Conservation (phyloP, 2,329 filamentous ascomycete species). For the Colletotrichum graminicola region DNA sequence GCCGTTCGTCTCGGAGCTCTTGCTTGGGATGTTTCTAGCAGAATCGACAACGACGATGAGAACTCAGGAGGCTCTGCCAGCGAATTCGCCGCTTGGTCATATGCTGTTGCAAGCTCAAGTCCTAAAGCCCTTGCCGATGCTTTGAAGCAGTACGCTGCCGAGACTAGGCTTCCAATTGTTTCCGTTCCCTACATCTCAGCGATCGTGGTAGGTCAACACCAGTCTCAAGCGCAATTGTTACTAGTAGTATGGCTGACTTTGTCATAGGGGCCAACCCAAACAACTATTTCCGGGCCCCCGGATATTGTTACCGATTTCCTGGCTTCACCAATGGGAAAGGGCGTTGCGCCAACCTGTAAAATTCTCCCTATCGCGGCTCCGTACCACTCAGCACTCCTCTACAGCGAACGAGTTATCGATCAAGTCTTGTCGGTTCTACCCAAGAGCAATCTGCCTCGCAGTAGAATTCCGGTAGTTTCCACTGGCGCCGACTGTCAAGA, state of each 20-base stretch:
- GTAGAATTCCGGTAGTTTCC: neutral
- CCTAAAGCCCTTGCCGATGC: neutral
- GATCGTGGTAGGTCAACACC: neutral
- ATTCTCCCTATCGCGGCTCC: slow-evolving; percentile 6
- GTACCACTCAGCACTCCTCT: neutral
- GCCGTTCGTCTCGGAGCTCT: slow-evolving; percentile 13
- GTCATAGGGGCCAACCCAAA: neutral
- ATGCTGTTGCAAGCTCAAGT: slow-evolving; percentile 2
- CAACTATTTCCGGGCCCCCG: slow-evolving; percentile 12
- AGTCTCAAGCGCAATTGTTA: too few species aligned
- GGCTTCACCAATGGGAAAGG: neutral
- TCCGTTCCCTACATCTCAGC: slow-evolving; percentile 22
- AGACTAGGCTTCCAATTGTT: neutral
- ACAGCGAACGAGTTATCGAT: neutral
- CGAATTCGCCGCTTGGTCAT: neutral
- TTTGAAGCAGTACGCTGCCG: slow-evolving; percentile 10
- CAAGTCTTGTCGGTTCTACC: neutral
- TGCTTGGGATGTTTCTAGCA: slow-evolving; percentile 4
- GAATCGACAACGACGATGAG: neutral
- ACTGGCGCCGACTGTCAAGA: neutral
- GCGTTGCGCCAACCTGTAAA: neutral
- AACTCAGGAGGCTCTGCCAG: too few species aligned
- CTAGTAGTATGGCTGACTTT: too few species aligned
- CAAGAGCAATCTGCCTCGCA: too few species aligned
- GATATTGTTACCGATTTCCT: neutral